A percentile compares a stretch with the other conserved stretches of the same genome.
Evolutionary conservation across 345 rosid genomes (phyloP).

Genomic region (Trapa bicornis): DNA sequence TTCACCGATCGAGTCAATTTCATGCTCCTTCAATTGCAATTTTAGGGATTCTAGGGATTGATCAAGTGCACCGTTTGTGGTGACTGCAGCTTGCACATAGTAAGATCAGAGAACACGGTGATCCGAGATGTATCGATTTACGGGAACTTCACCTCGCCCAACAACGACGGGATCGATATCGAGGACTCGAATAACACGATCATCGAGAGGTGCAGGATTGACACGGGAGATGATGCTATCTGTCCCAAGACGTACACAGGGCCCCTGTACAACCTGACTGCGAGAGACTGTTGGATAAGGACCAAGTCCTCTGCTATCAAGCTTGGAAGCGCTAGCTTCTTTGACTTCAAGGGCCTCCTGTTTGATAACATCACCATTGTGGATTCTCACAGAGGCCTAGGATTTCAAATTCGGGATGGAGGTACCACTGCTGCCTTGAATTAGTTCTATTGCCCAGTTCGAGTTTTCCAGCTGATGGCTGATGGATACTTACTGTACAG

Average conservation of each 20-base stretch:
- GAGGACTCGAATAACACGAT: conserved; percentile 76
- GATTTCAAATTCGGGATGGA: conserved; percentile 84
- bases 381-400: conserved; percentile 85
- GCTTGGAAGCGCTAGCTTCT: conserved; percentile 89
- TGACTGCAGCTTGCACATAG: conserved; percentile 68
- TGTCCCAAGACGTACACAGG: conserved; percentile 70
- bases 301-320: conserved; percentile 91
- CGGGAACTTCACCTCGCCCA: conserved; percentile 80
- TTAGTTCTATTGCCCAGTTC: not conserved
- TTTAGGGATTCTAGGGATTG: not conserved
- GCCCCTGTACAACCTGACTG: conserved; percentile 64
- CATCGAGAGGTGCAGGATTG: conserved; percentile 57
- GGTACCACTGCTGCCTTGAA: conserved; percentile 25
- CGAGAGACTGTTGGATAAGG: conserved; percentile 72
- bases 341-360: conserved; percentile 47
- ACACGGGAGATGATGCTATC: conserved; percentile 91
- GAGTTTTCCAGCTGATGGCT: not conserved
- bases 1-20: not conserved
- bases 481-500: conserved; percentile 22
- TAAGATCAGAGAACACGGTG: conserved; percentile 48
- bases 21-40: too few species aligned
- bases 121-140: conserved; percentile 62
- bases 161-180: conserved; percentile 85
- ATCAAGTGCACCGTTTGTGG: not conserved
- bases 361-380: conserved; percentile 77